Conservation (phyloP, 2,329 filamentous ascomycete species). For the Pseudogymnoascus sp. region DNA sequence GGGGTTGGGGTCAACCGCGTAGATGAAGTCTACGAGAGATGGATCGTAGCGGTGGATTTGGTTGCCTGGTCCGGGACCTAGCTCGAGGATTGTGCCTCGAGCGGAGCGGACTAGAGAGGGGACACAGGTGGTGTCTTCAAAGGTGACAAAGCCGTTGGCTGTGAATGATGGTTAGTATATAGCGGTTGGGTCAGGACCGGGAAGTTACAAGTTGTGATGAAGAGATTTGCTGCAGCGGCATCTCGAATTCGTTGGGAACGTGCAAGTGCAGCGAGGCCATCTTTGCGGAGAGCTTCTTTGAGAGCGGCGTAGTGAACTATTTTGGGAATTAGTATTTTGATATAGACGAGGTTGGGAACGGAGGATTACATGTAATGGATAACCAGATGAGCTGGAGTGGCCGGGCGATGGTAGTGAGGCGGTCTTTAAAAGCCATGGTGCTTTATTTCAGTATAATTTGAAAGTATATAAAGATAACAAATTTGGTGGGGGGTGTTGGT, state of each 20-base stretch:
- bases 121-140: slow-evolving; percentile 28
- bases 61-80: slow-evolving; percentile 37
- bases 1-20: slow-evolving; percentile 35
- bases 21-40: slow-evolving; percentile 27
- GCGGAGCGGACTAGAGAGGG: slow-evolving; percentile 26
- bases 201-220: slow-evolving; percentile 20
- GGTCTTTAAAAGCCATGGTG: neutral
- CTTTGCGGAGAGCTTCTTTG: slow-evolving; percentile 16
- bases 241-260: slow-evolving; percentile 18
- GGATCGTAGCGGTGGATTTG: slow-evolving; percentile 33
- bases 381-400: slow-evolving; percentile 2
- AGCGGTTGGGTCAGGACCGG: neutral
- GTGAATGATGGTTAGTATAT: slow-evolving; percentile 12
- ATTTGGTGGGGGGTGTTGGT: neutral
- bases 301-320: slow-evolving; percentile 20
- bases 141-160: slow-evolving; percentile 26
- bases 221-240: slow-evolving; percentile 19
- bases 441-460: neutral
- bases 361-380: neutral
- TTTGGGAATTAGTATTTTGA: neutral
- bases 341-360: neutral
- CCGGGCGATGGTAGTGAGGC: neutral
- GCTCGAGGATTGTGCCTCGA: slow-evolving; percentile 33
- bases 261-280: slow-evolving; percentile 18
- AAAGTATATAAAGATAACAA: neutral